A percentile compares a stretch with the other conserved stretches of the same genome.
phyloP scores from a whole-genome alignment of 768 basidiomycete genomes.

The Tephrocybe sp. region DNA sequence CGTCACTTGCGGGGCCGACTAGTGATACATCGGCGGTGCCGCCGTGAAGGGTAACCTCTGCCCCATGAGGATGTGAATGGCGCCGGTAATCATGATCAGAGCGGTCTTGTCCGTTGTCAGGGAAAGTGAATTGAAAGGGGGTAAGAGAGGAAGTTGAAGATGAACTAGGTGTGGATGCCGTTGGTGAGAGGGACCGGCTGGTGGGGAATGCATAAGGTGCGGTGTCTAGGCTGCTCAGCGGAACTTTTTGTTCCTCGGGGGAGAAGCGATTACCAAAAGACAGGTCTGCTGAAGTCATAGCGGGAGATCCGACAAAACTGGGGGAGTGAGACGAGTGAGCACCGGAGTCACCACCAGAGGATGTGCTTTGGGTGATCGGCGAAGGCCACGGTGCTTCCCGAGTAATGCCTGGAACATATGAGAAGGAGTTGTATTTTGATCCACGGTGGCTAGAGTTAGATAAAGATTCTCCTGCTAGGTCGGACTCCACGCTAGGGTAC shows the following conservation, averaged over 20 bases:
- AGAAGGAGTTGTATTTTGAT: conserved; percentile 54
- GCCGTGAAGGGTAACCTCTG: conserved; percentile 71
- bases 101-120: conserved; percentile 59
- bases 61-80: conserved; percentile 47
- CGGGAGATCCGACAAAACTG: conserved; percentile 58
- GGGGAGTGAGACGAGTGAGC: conserved; percentile 52
- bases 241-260: conserved; percentile 57
- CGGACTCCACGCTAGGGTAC: conserved; percentile 26
- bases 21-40: conserved; percentile 73
- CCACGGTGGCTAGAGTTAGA: conserved; percentile 40
- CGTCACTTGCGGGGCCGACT: conserved; percentile 48
- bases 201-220: conserved; percentile 60
- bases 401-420: conserved; percentile 34
- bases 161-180: conserved; percentile 58
- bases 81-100: conserved; percentile 69
- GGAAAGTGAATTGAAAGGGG: conserved; percentile 67
- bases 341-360: conserved; percentile 42
- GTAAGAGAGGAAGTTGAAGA: conserved; percentile 67
- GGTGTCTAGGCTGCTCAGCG: conserved; percentile 49
- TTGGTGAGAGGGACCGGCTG: conserved; percentile 74
- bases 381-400: conserved; percentile 43
- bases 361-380: conserved; percentile 28
- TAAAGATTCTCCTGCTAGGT: conserved; percentile 29
- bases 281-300: conserved; percentile 40
- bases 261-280: conserved; percentile 28